Percentiles rank a stretch among this genome's conserved stretches.
Conservation (phyloP, 306 rosid species). For the Elaeagnus macrophylla region DNA sequence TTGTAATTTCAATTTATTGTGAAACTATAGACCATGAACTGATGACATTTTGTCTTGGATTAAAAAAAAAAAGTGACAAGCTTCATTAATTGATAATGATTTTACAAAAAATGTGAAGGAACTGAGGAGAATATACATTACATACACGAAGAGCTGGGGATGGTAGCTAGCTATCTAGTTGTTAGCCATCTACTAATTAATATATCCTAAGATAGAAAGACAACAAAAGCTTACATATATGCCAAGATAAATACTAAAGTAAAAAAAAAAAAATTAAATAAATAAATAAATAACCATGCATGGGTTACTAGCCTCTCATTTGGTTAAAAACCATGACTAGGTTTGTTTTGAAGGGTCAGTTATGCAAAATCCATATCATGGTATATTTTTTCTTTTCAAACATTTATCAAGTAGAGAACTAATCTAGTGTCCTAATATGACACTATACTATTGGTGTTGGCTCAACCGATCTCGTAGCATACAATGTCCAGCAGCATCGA, state of each 20-base stretch:
- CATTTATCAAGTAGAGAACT: too few species aligned
- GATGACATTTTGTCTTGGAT: too few species aligned
- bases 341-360: neutral
- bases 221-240: slow-evolving; percentile 32
- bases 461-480: too few species aligned
- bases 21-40: too few species aligned
- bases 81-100: slow-evolving; percentile 30
- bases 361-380: neutral
- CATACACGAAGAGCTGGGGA: slow-evolving; percentile 22
- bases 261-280: neutral
- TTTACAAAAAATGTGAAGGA: slow-evolving; percentile 38
- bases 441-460: too few species aligned
- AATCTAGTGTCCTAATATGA: too few species aligned
- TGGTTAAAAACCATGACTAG: slow-evolving; percentile 3
- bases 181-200: slow-evolving; percentile 57
- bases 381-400: neutral
- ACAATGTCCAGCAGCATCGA: too few species aligned
- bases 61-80: too few species aligned
- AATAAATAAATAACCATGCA: neutral
- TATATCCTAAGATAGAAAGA: slow-evolving; percentile 22
- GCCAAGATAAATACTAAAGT: slow-evolving; percentile 15
- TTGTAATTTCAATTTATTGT: too few species aligned
- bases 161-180: slow-evolving; percentile 31
- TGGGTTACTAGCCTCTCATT: slow-evolving; percentile 8
- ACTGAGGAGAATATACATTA: slow-evolving; percentile 37